A percentile compares a stretch with the other conserved stretches of the same genome.
These are phyloP conservation scores for Saussurea involucrata DNA, from an alignment of 129 eudicot genomes.

Conservation along the genomic window DNA sequence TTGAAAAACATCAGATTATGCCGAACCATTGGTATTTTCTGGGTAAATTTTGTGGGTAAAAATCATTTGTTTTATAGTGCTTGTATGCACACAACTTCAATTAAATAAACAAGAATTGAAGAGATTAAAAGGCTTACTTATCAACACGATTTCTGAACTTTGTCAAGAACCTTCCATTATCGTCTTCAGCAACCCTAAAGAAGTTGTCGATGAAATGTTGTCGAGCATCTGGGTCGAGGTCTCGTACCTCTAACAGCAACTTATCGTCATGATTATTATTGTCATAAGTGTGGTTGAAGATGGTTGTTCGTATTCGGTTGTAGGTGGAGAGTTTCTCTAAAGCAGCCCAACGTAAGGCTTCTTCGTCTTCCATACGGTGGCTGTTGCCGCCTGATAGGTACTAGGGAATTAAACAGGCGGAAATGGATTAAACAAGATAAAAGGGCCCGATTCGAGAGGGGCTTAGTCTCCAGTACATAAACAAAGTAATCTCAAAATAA, in stretches of 20 bases:
- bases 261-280: background rate
- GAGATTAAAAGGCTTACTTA: conserved; percentile 36
- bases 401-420: too few species aligned
- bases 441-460: too few species aligned
- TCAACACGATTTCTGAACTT: conserved; percentile 52
- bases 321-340: conserved; percentile 54
- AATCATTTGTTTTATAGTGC: too few species aligned
- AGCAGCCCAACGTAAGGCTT: conserved; percentile 60
- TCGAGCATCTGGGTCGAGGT: conserved; percentile 21
- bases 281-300: conserved; percentile 26
- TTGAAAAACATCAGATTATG: too few species aligned
- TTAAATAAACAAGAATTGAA: background rate
- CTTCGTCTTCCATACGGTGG: conserved; percentile 38
- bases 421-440: too few species aligned
- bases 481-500: too few species aligned
- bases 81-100: background rate
- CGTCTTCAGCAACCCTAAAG: conserved; percentile 57
- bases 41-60: too few species aligned
- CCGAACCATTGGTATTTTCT: too few species aligned
- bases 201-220: conserved; percentile 43
- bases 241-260: conserved; percentile 28
- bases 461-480: too few species aligned
- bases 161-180: conserved; percentile 51
- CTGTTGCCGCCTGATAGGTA: conserved; percentile 17
- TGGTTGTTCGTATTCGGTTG: conserved; percentile 35